A percentile compares a stretch with the other conserved stretches of the same genome.
Evolutionary conservation across 2,329 filamentous ascomycete genomes (phyloP).

Genomic region (Rhytidhysteron rufulum): DNA sequence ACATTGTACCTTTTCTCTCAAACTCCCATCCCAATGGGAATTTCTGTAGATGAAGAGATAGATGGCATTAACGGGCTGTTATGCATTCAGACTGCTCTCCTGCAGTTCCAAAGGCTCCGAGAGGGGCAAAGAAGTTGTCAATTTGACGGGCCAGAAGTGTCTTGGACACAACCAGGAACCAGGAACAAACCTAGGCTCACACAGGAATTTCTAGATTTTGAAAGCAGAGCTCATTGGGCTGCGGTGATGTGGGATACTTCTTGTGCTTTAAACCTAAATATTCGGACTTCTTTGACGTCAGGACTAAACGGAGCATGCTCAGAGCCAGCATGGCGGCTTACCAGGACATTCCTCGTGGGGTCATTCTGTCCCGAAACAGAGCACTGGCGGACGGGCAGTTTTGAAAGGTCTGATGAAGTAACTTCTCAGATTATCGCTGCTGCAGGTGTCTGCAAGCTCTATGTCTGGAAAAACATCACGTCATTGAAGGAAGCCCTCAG

Average conservation of each 20-base stretch:
- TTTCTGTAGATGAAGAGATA: conserved; percentile 9
- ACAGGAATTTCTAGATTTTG: conserved; percentile 6
- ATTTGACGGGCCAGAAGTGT: conserved; percentile 1
- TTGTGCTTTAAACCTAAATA: conserved; percentile 3
- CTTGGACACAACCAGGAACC: background rate
- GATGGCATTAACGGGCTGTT: conserved; percentile 6
- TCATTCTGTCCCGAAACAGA: conserved; percentile 5
- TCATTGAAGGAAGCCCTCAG: conserved; percentile 11
- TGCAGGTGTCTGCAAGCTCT: conserved; percentile 5
- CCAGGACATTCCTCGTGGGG: conserved; percentile 6
- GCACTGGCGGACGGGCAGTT: conserved; percentile 2
- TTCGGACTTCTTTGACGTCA: conserved; percentile 10
- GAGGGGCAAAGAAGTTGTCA: conserved; percentile 3
- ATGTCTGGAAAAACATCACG: conserved; percentile 10
- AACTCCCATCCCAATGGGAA: conserved; percentile 8
- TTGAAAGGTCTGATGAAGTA: conserved; percentile 4
- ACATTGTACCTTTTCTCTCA: conserved; percentile 9
- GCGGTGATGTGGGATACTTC: conserved; percentile 10
- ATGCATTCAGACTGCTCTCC: conserved; percentile 10
- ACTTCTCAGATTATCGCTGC: conserved; percentile 6
- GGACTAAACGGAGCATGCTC: conserved; percentile 8
- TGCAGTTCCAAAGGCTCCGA: conserved; percentile 10
- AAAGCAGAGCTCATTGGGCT: conserved; percentile 12
- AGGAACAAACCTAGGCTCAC: conserved; percentile 1
- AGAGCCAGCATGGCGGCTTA: conserved; percentile 9